Evolutionary conservation across 768 basidiomycete species (phyloP).

Genomic region (Mycena maculata): DNA sequence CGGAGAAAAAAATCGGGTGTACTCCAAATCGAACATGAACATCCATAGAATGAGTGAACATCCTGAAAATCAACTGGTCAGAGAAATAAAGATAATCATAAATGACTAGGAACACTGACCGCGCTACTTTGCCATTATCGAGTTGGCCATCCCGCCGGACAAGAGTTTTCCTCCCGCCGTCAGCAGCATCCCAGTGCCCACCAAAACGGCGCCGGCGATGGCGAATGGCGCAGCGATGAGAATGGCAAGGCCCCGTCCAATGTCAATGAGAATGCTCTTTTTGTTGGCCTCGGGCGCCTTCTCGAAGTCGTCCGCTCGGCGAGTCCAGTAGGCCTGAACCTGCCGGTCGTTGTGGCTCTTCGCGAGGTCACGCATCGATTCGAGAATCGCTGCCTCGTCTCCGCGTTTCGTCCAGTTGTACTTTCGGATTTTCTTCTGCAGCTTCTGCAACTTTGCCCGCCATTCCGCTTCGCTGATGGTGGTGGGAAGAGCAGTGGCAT

Average conservation of each 20-base stretch:
- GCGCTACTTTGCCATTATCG: not conserved
- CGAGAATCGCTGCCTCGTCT: conserved; percentile 22
- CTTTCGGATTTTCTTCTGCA: conserved; percentile 24
- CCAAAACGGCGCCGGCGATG: conserved; percentile 8
- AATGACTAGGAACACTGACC: not conserved
- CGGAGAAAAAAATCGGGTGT: not conserved
- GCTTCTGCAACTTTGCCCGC: conserved; percentile 20
- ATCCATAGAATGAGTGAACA: not conserved
- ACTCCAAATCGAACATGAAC: not conserved
- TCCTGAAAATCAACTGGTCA: not conserved
- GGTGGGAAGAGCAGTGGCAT: not conserved
- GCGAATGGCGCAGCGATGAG: conserved; percentile 29
- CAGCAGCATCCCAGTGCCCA: conserved; percentile 17
- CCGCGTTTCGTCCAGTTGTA: conserved; percentile 28
- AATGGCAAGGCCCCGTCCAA: conserved; percentile 19
- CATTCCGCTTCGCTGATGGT: conserved; percentile 21
- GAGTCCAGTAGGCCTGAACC: conserved; percentile 30
- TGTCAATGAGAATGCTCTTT: conserved; percentile 12
- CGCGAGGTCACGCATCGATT: conserved; percentile 29
- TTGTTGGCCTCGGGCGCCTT: conserved; percentile 24
- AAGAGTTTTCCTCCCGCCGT: conserved; percentile 16
- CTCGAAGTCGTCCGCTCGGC: conserved; percentile 24
- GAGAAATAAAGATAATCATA: not conserved
- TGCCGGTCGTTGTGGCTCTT: conserved; percentile 25
- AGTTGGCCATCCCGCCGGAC: conserved; percentile 1